phyloP scores from a whole-genome alignment of 257 asterid species.

The Apocynum venetum region DNA sequence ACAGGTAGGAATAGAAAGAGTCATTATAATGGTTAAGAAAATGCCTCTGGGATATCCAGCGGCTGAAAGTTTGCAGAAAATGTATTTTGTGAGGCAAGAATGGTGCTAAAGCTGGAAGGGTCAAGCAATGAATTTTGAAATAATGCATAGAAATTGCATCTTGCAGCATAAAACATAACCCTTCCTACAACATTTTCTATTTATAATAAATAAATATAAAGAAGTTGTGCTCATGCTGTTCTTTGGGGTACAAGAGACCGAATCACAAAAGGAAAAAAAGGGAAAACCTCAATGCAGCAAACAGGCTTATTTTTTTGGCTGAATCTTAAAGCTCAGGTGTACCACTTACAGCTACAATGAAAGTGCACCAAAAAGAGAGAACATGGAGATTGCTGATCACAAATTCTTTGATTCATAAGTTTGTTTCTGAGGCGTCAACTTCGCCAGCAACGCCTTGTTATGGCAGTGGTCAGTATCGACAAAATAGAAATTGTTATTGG shows the following conservation, averaged over 20 bases:
- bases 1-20: no score
- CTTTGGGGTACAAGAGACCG: neutral
- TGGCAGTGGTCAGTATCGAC: slow-evolving; percentile 81
- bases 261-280: neutral
- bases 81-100: neutral
- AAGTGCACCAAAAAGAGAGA: neutral
- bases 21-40: no score
- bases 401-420: slow-evolving; percentile 64
- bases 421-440: slow-evolving; percentile 64
- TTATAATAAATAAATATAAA: neutral
- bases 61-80: neutral
- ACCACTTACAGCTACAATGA: neutral
- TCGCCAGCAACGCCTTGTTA: slow-evolving; percentile 82
- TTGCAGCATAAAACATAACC: neutral
- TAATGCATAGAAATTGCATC: neutral
- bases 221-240: neutral
- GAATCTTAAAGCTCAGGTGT: slow-evolving; percentile 5
- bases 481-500: slow-evolving; percentile 62
- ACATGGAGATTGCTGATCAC: slow-evolving; percentile 24
- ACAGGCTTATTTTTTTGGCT: neutral
- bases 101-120: neutral
- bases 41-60: neutral
- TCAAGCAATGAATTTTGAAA: neutral
- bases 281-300: neutral
- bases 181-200: no score